Evolutionary conservation across 2,329 filamentous ascomycete species (phyloP).

Genomic region (Hirsutella minnesotensis): DNA sequence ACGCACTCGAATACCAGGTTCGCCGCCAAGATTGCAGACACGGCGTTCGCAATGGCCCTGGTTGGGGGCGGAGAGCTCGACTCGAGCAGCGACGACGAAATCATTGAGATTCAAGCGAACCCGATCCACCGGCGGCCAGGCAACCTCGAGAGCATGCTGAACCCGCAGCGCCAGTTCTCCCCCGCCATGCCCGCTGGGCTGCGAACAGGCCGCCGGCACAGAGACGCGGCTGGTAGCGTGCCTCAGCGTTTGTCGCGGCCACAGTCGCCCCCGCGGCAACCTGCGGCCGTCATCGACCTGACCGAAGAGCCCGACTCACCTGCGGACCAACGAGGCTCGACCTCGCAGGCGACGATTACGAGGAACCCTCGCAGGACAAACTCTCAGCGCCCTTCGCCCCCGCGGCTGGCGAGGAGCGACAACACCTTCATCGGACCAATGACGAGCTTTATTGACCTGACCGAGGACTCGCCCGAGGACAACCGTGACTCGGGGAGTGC

Average conservation of each 20-base stretch:
- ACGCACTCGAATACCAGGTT: too few species aligned
- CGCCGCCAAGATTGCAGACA: too few species aligned
- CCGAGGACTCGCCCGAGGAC: slow-evolving; percentile 29
- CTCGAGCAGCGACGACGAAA: slow-evolving; percentile 17
- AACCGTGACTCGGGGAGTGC: slow-evolving; percentile 9
- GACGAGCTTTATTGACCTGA: slow-evolving; percentile 38
- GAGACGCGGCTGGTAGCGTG: background rate
- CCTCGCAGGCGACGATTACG: slow-evolving; percentile 6
- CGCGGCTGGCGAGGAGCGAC: slow-evolving; percentile 31
- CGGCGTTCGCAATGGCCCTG: slow-evolving; percentile 6
- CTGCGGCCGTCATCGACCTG: slow-evolving; percentile 31
- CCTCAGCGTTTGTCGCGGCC: background rate
- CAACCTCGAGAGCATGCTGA: slow-evolving; percentile 5
- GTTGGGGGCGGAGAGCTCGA: slow-evolving; percentile 6
- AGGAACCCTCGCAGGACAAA: slow-evolving; percentile 29
- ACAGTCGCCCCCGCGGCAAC: background rate
- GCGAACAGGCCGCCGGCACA: background rate
- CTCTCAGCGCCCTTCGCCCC: slow-evolving; percentile 27
- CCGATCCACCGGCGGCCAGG: slow-evolving; percentile 1
- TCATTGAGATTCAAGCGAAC: slow-evolving; percentile 20
- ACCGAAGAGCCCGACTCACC: slow-evolving; percentile 39
- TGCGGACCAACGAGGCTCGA: slow-evolving; percentile 20
- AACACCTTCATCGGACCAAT: slow-evolving; percentile 25
- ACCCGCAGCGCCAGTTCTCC: slow-evolving; percentile 1
- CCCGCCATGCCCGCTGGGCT: too few species aligned